Percentiles rank a stretch among this genome's conserved stretches.
These are phyloP conservation scores for Euphorbia celastroides DNA, from an alignment of 441 rosid genomes.

Conservation along the genomic window DNA sequence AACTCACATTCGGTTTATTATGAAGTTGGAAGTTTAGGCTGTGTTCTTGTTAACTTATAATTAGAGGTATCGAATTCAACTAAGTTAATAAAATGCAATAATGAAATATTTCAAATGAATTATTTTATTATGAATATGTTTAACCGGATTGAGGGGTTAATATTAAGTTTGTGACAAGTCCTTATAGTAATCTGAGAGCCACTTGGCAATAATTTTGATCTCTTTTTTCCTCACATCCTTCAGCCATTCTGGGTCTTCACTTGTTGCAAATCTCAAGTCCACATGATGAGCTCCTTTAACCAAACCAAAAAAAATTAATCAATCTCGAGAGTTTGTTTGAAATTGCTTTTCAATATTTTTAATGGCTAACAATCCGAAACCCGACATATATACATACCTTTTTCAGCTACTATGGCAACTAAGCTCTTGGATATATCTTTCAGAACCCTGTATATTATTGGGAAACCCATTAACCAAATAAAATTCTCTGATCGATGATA, in stretches of 20 bases:
- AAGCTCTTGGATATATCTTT: constrained; percentile 41
- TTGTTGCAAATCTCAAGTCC: constrained; percentile 46
- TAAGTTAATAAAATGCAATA: too few relatives aligned
- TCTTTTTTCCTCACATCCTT: constrained; percentile 39
- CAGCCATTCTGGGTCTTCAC: constrained; percentile 55
- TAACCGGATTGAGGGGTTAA: too few relatives aligned
- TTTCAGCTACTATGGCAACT: constrained; percentile 42
- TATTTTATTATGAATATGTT: neutral
- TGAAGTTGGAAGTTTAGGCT: too few relatives aligned
- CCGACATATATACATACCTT: constrained; percentile 34
- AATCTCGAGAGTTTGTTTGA: too few relatives aligned
- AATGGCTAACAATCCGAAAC: too few relatives aligned
- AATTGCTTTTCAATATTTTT: too few relatives aligned
- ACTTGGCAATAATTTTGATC: constrained; percentile 29
- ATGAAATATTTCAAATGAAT: neutral
- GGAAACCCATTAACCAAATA: neutral
- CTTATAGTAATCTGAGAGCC: constrained; percentile 41
- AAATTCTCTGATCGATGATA: too few relatives aligned
- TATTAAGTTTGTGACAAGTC: constrained; percentile 23
- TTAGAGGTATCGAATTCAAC: too few relatives aligned
- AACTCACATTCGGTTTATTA: too few relatives aligned
- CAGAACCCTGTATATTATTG: constrained; percentile 58
- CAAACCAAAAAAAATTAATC: neutral
- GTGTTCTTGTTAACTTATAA: too few relatives aligned
- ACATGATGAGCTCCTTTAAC: constrained; percentile 57